Percentiles rank a stretch among this genome's conserved stretches.
Evolutionary conservation across 2,329 filamentous ascomycete species (phyloP).

Genomic region (Sporothrix brunneoviolacea): DNA sequence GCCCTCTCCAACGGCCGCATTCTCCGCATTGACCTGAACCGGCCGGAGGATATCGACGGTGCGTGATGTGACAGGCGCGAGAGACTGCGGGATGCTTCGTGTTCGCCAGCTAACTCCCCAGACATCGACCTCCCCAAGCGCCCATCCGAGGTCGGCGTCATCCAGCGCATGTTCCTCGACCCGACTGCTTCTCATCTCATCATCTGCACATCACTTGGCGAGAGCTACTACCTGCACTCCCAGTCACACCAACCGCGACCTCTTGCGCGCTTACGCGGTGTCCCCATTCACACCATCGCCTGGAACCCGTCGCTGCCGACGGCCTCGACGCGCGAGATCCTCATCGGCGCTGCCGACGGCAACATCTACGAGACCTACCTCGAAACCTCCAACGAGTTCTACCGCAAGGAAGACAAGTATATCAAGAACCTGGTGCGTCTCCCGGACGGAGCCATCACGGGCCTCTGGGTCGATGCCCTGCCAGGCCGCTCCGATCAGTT

Average conservation of each 20-base stretch:
- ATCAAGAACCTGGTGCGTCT: constrained; percentile 76
- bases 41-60: constrained; percentile 92
- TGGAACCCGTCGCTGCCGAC: constrained; percentile 95
- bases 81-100: too few relatives aligned
- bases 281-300: constrained; percentile 80
- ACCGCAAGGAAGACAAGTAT: constrained; percentile 90
- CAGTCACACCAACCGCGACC: constrained; percentile 84
- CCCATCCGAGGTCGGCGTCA: constrained; percentile 81
- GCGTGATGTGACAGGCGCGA: not conserved
- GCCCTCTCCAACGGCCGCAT: constrained; percentile 90
- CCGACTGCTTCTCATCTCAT: constrained; percentile 92
- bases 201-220: constrained; percentile 81
- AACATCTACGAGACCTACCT: constrained; percentile 94
- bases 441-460: constrained; percentile 72
- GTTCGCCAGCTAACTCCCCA: constrained; percentile 30
- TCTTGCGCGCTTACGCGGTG: constrained; percentile 74
- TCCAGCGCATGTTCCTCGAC: constrained; percentile 94
- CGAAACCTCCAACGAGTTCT: constrained; percentile 90
- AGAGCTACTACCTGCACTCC: constrained; percentile 97
- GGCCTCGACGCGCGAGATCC: constrained; percentile 87
- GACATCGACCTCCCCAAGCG: constrained; percentile 97
- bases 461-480: constrained; percentile 75
- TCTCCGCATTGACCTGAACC: constrained; percentile 87
- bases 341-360: constrained; percentile 86
- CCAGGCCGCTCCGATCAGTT: constrained; percentile 55